These are phyloP conservation scores for Avena insularis DNA, from an alignment of 176 grass and related monocot species.

Conservation along the genomic window DNA sequence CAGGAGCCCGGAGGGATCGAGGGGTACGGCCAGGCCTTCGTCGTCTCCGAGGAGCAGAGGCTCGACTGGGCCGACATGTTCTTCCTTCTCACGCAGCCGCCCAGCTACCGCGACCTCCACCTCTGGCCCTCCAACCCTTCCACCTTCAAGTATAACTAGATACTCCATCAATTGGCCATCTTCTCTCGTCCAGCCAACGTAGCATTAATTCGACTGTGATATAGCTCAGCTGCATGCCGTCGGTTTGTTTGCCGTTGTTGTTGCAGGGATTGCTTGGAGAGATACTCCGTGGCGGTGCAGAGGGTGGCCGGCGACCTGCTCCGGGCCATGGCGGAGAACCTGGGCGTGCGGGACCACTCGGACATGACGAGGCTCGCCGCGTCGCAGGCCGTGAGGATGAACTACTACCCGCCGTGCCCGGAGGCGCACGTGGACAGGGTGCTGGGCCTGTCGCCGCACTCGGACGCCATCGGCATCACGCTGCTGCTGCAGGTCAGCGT, in stretches of 20 bases:
- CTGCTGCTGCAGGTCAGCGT: slow-evolving; percentile 61
- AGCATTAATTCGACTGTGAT: too few relatives aligned
- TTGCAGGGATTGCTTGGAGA: slow-evolving; percentile 20
- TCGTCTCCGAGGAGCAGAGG: slow-evolving; percentile 55
- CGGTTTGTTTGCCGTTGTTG: not conserved
- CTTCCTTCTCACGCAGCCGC: slow-evolving; percentile 51
- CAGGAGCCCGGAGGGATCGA: slow-evolving; percentile 47
- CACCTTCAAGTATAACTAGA: slow-evolving; percentile 43
- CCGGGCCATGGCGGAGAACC: slow-evolving; percentile 48
- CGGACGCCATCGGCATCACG: slow-evolving; percentile 56
- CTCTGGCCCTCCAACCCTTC: slow-evolving; percentile 44
- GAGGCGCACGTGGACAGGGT: slow-evolving; percentile 48
- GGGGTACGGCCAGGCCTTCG: slow-evolving; percentile 67
- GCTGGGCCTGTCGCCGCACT: slow-evolving; percentile 64
- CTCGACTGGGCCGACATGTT: slow-evolving; percentile 66
- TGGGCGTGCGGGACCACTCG: not conserved
- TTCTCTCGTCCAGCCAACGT: too few relatives aligned
- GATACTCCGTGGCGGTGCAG: slow-evolving; percentile 43
- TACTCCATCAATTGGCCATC: not conserved
- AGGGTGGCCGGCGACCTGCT: slow-evolving; percentile 45
- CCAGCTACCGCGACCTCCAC: slow-evolving; percentile 36
- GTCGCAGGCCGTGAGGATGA: slow-evolving; percentile 44
- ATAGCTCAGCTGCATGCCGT: not conserved
- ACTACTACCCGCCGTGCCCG: slow-evolving; percentile 69
- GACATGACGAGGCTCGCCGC: slow-evolving; percentile 34